Conservation (phyloP, 306 rosid genomes). For the Prinsepia uniflora region DNA sequence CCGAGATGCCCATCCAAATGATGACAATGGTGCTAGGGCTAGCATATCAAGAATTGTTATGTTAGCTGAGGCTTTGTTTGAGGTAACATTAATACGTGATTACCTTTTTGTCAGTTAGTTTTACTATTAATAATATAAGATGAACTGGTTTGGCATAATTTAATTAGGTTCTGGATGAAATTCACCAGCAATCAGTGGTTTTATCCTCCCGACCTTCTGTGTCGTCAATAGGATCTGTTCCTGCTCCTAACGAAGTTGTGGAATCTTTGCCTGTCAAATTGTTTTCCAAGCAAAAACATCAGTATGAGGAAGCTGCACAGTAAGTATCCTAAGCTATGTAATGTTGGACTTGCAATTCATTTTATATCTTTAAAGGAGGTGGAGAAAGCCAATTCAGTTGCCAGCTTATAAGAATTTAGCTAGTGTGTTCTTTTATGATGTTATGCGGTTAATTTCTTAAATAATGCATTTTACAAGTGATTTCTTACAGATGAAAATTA, state of each 20-base stretch:
- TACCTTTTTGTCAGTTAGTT: conserved; percentile 23
- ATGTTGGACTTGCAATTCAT: conserved; percentile 7
- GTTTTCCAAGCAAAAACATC: conserved; percentile 69
- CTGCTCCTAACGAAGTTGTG: conserved; percentile 89
- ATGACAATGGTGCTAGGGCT: conserved; percentile 84
- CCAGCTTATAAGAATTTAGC: not conserved
- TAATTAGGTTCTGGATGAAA: conserved; percentile 99
- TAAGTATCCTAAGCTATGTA: conserved; percentile 39
- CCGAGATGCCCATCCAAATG: conserved; percentile 53
- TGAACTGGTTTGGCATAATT: conserved; percentile 54
- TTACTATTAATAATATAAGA: conserved; percentile 38
- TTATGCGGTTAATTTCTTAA: not conserved
- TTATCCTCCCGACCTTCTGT: conserved; percentile 90
- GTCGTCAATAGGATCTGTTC: conserved; percentile 94
- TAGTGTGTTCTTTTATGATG: not conserved
- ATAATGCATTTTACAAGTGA: not conserved
- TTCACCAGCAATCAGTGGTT: conserved; percentile 99
- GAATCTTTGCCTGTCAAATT: conserved; percentile 92
- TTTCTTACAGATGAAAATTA: not conserved
- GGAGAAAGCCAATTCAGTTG: not conserved
- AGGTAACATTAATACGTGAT: conserved; percentile 48
- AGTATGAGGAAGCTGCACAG: conserved; percentile 85
- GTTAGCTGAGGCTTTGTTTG: conserved; percentile 98
- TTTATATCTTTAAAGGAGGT: not conserved
- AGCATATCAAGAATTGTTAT: conserved; percentile 98